Percentiles rank a stretch among this genome's conserved stretches.
Evolutionary conservation across 1,284 basidiomycete genomes (phyloP).

Genomic region (Apiotrichum siamense): DNA sequence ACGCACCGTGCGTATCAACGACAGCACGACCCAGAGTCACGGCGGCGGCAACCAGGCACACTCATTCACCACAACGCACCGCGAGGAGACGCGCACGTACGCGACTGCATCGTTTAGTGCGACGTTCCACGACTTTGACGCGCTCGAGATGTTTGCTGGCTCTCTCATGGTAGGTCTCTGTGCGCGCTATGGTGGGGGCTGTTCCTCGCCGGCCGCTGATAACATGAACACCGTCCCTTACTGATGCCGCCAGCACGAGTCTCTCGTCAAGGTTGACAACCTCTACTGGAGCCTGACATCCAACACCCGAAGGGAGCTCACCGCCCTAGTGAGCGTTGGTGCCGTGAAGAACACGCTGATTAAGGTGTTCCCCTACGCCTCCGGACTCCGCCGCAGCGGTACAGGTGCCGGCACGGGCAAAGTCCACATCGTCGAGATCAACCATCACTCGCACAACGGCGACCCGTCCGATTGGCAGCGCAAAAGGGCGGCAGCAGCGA

Average conservation of each 20-base stretch:
- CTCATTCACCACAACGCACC: background rate
- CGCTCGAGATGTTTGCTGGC: slow-evolving; percentile 1
- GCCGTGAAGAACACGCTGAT: slow-evolving; percentile 9
- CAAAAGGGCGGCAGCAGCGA: background rate
- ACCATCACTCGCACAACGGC: background rate
- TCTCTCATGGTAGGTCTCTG: slow-evolving; percentile 1
- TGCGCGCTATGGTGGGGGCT: background rate
- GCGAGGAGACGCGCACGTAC: background rate
- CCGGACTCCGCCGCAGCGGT: too few species aligned
- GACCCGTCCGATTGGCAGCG: background rate
- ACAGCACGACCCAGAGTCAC: background rate
- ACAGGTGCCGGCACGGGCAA: background rate
- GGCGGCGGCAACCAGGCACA: background rate
- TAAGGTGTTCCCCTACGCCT: slow-evolving; percentile 12
- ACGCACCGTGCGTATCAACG: background rate
- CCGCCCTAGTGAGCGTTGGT: slow-evolving; percentile 4
- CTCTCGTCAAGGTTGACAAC: background rate
- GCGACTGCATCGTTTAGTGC: background rate
- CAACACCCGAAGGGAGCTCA: background rate
- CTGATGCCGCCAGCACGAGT: background rate
- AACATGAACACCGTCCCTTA: too few species aligned
- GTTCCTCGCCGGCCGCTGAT: too few species aligned
- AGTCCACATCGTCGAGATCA: slow-evolving; percentile 3
- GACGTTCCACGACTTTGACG: slow-evolving; percentile 14
- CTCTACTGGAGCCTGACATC: slow-evolving; percentile 4